Evolutionary conservation across 2,329 filamentous ascomycete species (phyloP), one percentile per base, ranked within the genome.

Genomic region (Xylaria multiplex): DNA sequence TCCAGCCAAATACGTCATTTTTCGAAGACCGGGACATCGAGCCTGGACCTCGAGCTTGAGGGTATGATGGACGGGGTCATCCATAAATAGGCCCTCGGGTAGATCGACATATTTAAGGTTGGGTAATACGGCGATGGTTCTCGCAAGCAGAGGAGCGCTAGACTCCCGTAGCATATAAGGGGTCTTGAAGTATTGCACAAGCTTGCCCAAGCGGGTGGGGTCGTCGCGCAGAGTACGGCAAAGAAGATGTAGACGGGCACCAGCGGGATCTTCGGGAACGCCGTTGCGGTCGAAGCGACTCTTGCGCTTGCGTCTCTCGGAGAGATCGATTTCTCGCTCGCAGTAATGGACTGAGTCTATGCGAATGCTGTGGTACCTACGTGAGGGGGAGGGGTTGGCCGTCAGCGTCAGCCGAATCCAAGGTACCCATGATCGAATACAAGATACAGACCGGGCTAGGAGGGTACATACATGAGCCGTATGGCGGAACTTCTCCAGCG

Each of bases 311-410:
- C 94, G 91, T 77, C 87, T 89, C 72, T 95, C 92, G 59, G 92
- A 88, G 42, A 97, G 87, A 72, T 91, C 83, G 65, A 92, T 90
- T 79, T 98, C 95, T 73, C 92, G 90, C 70, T 91, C 89, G 82
- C 95, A 98, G 81, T 97, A 97, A 80, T 98, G 95, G 37, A 97
- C 94, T 19, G 92, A 88, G 77, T 98, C 95, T 77, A 98, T 96
- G 66, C 94, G 92, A 71, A 98, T 90, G 82, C 93, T 94, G 74
- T 90, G 90, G 78, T 96, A 97, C 71, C 93, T 96, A 73, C 42
- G 14, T 14, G 52, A 24, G 52, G 62, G 43, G 16, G 61, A 69
- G 68, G 43, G 8, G 8, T 35, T 53, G 45, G 40, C 4, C 52
- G 66, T 70, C 22, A 69, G 65, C 48, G 66, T 70, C 22, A 69